Percentiles rank a stretch among this genome's conserved stretches.
Conservation (phyloP, 2,329 filamentous ascomycete genomes). For the Ceratocystis papillata region DNA sequence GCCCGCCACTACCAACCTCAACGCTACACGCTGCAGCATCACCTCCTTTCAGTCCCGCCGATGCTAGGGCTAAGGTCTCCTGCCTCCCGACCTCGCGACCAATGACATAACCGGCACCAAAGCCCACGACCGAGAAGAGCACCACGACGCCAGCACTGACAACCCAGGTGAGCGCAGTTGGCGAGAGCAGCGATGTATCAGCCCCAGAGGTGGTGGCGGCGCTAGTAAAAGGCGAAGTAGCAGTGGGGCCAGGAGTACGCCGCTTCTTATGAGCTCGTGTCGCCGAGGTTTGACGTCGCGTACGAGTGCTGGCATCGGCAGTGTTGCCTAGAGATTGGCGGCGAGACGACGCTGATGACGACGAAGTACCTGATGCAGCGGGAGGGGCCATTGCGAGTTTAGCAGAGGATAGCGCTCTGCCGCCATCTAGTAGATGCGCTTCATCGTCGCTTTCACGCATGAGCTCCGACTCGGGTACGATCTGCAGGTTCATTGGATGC, state of each 20-base stretch:
- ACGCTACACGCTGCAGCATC: slow-evolving; percentile 37
- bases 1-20: slow-evolving; percentile 44
- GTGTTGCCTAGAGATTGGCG: slow-evolving; percentile 26
- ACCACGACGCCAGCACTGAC: slow-evolving; percentile 57
- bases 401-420: slow-evolving; percentile 23
- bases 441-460: slow-evolving; percentile 32
- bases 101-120: slow-evolving; percentile 58
- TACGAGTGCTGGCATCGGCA: slow-evolving; percentile 30
- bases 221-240: neutral
- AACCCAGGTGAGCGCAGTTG: slow-evolving; percentile 53
- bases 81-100: slow-evolving; percentile 55
- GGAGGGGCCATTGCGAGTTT: slow-evolving; percentile 15
- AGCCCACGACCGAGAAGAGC: slow-evolving; percentile 56
- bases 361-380: neutral
- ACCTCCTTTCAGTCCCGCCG: slow-evolving; percentile 33
- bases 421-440: neutral
- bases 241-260: slow-evolving; percentile 31
- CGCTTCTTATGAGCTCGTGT: slow-evolving; percentile 44
- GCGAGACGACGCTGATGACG: neutral
- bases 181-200: slow-evolving; percentile 40
- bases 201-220: slow-evolving; percentile 29
- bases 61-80: slow-evolving; percentile 40
- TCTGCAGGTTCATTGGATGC: slow-evolving; percentile 48
- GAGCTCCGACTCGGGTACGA: slow-evolving; percentile 52
- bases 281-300: neutral